Base-by-base conservation (phyloP, 208 protist genomes). In the Trypanosoma rangeli region DNA sequence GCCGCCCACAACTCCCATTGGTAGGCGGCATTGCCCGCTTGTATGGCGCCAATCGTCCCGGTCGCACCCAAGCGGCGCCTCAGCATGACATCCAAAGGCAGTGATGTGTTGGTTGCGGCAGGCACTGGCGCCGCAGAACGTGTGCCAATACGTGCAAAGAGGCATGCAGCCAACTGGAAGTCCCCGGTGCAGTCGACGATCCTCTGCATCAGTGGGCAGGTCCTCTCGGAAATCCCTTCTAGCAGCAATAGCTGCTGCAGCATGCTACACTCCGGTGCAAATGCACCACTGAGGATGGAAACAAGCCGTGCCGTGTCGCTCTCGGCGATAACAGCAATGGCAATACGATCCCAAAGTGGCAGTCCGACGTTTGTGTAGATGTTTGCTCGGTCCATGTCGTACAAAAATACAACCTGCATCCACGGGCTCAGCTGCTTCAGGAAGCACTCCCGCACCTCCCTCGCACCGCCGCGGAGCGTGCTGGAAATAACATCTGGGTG, bases 171-270 rank as follows among this genome's bases (percentile, higher is more conserved):
- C 20, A 94, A 79, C 68, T 96, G 90, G 52, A 91, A 92, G 71
- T 96, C 83, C 7, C 84, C 88, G 0, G 90, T 93, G 73, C 70
- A 76, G 63, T 96, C 88, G 24, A 96, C 90, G 28, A 94, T 88
- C 26, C 63, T 53, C 74, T 92, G 85, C 86, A 94, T 93, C 16
- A 75, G 53, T 20, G 76, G 69, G 67, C 68, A 85, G n/a, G 84
- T 83, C n/a, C 37, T 54, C n/a, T 52, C 54, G 55, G 73, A 74
- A 49, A 95, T 75, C 29, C 89, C 89, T 48, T 90, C 73, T 35
- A 80, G 56, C 10, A 95, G 78, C 64, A 92, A 56, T 31, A 95
- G 71, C 46, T 74, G 67, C 76, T 90, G 84, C 22, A 85, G 26
- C n/a, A 69, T 69, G 57, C 68, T 85, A 72, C 82, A 89, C 50